Base-by-base conservation (phyloP, 2,329 filamentous ascomycete species). In the Cytospora piceicola region DNA sequence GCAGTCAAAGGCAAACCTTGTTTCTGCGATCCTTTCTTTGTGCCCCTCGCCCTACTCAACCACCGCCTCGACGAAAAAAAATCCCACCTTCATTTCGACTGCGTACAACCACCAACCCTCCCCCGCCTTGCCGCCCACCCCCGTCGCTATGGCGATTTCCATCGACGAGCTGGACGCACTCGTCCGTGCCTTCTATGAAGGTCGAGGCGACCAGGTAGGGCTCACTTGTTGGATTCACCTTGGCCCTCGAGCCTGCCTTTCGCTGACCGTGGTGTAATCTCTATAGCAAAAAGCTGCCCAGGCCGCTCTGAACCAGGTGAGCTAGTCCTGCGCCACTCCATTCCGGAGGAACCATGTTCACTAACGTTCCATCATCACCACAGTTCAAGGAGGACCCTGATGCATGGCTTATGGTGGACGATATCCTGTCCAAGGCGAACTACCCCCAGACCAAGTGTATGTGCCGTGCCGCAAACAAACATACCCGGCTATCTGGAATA, bases 321-420 rank as follows among this genome's bases (percentile, higher is more conserved):
- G 86, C 69, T 69, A 51, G 69, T 70, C 70, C 70, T 59, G 53
- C 57, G 59, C 57, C 46, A 30, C 63, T 64, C 17, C 66, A 51
- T 64, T 53, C 52, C 56, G 53, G 6, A 22, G 24, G 54, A 27
- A 58, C 54, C 56, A 39, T 55, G 49, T 64, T 71, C 62, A 67
- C 72, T 78, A 66, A 79, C 71, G 32, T 24, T 34, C 32, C 32
- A 51, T n/a, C 54, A 29, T 69, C 24, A 63, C 69, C 67, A 54
- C 69, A 98, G 92, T 99, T 99, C 86, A 98, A 98, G 80, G 95
- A 98, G 83, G 96, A 98, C 75, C 94, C 94, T 66, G 95, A 99
- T 82, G 90, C 95, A 67, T 99, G 95, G 95, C 87, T 98, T 71
- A 88, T 97, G 77, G 95, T 98, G 74, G 95, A 97, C 77, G 94